phyloP scores from a whole-genome alignment of 2,329 filamentous ascomycete genomes.

The Epichloe amarillans region DNA sequence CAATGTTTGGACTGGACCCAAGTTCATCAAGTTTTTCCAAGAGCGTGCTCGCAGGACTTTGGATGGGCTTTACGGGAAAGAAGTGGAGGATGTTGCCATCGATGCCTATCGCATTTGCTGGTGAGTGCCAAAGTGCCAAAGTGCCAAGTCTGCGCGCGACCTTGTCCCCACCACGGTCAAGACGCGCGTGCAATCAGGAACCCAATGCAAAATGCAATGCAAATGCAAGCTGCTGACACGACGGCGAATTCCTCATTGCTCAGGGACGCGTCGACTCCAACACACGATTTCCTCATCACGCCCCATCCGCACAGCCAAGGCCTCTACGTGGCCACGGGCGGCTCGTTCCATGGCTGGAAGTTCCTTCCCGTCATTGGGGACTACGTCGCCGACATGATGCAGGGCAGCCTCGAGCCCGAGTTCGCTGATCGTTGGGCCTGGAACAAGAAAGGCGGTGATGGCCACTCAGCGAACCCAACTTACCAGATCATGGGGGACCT shows the following conservation, averaged over 20 bases:
- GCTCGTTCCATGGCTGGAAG: slow-evolving; percentile 53
- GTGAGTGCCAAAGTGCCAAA: slow-evolving; percentile 23
- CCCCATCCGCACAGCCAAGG: slow-evolving; percentile 35
- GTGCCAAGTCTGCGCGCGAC: slow-evolving; percentile 6
- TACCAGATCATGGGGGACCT: slow-evolving; percentile 29
- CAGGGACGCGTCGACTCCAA: slow-evolving; percentile 49
- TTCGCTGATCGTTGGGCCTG: slow-evolving; percentile 31
- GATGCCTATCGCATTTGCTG: slow-evolving; percentile 33
- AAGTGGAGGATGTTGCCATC: slow-evolving; percentile 24
- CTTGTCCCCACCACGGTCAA: not conserved
- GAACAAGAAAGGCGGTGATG: slow-evolving; percentile 28
- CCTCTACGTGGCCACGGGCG: slow-evolving; percentile 47
- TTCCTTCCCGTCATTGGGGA: slow-evolving; percentile 49
- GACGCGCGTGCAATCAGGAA: not conserved
- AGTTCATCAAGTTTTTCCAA: slow-evolving; percentile 29
- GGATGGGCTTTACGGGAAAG: slow-evolving; percentile 28
- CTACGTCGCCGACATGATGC: slow-evolving; percentile 39
- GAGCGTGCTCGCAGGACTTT: slow-evolving; percentile 27
- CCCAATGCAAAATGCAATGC: slow-evolving; percentile 1
- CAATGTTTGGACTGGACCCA: slow-evolving; percentile 25
- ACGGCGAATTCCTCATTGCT: not conserved
- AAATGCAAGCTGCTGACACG: not conserved
- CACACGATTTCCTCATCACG: slow-evolving; percentile 48
- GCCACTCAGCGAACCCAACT: slow-evolving; percentile 28
- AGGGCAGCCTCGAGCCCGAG: slow-evolving; percentile 25